These are phyloP conservation scores for Lactarius hatsudake DNA, from an alignment of 768 basidiomycete species.

Conservation along the genomic window DNA sequence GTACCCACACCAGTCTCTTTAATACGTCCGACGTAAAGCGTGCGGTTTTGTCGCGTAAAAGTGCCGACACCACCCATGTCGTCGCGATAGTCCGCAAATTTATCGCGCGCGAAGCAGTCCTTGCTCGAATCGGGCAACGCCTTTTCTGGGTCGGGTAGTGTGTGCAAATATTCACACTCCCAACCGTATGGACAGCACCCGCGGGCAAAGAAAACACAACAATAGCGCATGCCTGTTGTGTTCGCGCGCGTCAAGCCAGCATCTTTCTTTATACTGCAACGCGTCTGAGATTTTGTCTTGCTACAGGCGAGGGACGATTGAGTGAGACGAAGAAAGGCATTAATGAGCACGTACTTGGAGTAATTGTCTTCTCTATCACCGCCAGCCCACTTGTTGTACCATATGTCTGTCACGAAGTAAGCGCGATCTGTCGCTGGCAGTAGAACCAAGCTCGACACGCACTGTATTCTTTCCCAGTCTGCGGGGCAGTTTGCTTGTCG, in stretches of 20 bases:
- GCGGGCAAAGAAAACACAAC: slow-evolving; percentile 91
- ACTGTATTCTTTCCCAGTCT: slow-evolving; percentile 98
- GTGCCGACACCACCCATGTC: slow-evolving; percentile 99
- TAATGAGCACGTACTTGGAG: slow-evolving; percentile 66
- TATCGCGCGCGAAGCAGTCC: slow-evolving; percentile 96
- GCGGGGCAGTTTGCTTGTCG: slow-evolving; percentile 81
- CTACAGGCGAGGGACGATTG: slow-evolving; percentile 38
- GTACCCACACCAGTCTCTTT: slow-evolving; percentile 84
- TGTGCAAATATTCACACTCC: slow-evolving; percentile 97
- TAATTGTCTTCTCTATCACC: slow-evolving; percentile 96
- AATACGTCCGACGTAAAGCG: slow-evolving; percentile 91
- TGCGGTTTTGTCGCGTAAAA: slow-evolving; percentile 91
- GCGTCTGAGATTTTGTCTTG: slow-evolving; percentile 91
- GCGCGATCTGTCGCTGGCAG: background rate
- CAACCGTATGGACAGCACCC: slow-evolving; percentile 98
- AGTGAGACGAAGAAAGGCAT: slow-evolving; percentile 15
- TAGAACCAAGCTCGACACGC: slow-evolving; percentile 35
- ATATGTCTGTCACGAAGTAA: slow-evolving; percentile 61
- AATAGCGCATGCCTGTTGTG: slow-evolving; percentile 87
- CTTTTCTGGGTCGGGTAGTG: slow-evolving; percentile 68
- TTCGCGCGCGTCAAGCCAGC: slow-evolving; percentile 94
- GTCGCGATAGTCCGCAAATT: slow-evolving; percentile 95
- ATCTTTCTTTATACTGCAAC: slow-evolving; percentile 86
- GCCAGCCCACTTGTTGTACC: slow-evolving; percentile 99
- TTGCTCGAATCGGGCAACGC: slow-evolving; percentile 86